These are phyloP conservation scores for Erythrophleum fordii DNA, from an alignment of 306 rosid species.

Conservation along the genomic window DNA sequence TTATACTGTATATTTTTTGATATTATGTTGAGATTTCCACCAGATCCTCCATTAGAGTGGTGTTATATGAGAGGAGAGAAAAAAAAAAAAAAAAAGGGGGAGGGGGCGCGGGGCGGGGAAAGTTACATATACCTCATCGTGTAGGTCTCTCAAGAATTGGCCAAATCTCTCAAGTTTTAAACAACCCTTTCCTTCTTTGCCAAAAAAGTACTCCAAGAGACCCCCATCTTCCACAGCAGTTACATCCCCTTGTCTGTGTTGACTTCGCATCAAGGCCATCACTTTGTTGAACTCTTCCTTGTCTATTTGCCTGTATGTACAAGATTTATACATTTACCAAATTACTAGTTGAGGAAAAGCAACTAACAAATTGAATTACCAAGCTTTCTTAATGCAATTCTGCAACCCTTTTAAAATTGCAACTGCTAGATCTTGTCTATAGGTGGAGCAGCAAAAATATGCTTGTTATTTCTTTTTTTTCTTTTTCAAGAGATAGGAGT, in stretches of 20 bases:
- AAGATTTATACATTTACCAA: background rate
- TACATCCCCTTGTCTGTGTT: constrained; percentile 61
- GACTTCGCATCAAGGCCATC: constrained; percentile 76
- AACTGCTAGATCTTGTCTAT: too few species aligned
- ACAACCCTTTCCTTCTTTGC: constrained; percentile 61
- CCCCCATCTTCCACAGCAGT: constrained; percentile 65
- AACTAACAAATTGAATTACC: too few species aligned
- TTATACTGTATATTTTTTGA: background rate
- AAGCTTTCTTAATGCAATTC: too few species aligned
- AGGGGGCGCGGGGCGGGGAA: too few species aligned
- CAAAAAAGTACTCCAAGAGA: constrained; percentile 70
- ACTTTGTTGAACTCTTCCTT: constrained; percentile 75
- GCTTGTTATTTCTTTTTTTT: background rate
- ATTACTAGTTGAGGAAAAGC: background rate
- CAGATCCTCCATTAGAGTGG: too few species aligned
- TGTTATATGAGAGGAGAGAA: too few species aligned
- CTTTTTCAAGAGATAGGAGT: background rate
- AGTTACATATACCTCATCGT: constrained; percentile 62
- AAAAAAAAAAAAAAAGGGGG: too few species aligned
- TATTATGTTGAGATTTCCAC: too few species aligned
- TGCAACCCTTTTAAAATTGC: background rate
- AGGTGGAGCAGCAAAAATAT: background rate
- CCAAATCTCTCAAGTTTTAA: constrained; percentile 68
- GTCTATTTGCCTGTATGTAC: constrained; percentile 62
- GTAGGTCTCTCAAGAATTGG: constrained; percentile 68